Percentiles rank a stretch among this genome's conserved stretches.
Conservation (phyloP, 768 basidiomycete species). For the Boletellus sp. region DNA sequence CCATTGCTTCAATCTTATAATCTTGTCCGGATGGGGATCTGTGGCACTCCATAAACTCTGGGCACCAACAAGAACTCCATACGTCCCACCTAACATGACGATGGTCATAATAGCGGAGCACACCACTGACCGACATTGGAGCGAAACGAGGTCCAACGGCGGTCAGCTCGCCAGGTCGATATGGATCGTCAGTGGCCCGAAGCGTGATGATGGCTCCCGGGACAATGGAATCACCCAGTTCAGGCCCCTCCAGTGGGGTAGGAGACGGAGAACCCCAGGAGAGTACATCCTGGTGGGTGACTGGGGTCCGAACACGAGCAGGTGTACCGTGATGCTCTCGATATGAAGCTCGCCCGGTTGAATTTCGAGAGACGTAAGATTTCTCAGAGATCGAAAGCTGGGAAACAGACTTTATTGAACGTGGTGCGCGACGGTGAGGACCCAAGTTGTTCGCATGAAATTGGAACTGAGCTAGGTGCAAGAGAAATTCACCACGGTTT, state of each 20-base stretch:
- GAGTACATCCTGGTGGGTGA: neutral
- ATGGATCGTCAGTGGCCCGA: slow-evolving; percentile 5
- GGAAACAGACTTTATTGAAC: slow-evolving; percentile 11
- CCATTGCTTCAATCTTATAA: slow-evolving; percentile 16
- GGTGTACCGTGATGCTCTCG: slow-evolving; percentile 17
- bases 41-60: neutral
- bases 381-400: slow-evolving; percentile 10
- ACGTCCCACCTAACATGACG: slow-evolving; percentile 10
- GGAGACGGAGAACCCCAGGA: neutral
- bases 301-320: slow-evolving; percentile 11
- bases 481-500: neutral
- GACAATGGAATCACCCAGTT: neutral
- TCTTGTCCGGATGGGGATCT: slow-evolving; percentile 1
- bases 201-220: neutral
- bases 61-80: neutral
- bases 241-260: neutral
- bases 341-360: slow-evolving; percentile 22
- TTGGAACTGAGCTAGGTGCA: neutral
- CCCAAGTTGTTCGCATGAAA: neutral
- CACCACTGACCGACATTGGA: slow-evolving; percentile 16
- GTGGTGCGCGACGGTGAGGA: neutral
- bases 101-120: slow-evolving; percentile 6
- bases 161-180: slow-evolving; percentile 5
- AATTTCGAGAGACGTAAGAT: slow-evolving; percentile 13
- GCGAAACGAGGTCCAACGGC: slow-evolving; percentile 2